Evolutionary conservation across 495 filamentous ascomycete genomes (phyloP).

Genomic region (Penicillium malachiteum): DNA sequence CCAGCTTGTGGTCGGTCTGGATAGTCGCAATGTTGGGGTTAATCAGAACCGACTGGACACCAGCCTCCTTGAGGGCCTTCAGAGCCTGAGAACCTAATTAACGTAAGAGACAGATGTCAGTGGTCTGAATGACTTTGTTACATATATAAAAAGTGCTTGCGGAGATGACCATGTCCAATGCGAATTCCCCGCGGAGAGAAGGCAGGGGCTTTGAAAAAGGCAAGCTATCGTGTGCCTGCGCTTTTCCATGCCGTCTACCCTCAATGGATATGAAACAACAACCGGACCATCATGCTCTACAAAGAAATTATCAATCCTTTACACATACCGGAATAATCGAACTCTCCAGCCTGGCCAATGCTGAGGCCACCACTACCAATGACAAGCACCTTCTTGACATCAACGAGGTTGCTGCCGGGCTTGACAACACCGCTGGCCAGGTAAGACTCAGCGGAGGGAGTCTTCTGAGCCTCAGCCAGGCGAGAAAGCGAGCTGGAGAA

Average conservation of each 20-base stretch:
- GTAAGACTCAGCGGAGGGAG: conserved; percentile 85
- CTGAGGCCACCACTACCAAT: conserved; percentile 91
- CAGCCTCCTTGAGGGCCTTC: conserved; percentile 95
- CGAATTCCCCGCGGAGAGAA: not conserved
- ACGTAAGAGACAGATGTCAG: conserved; percentile 10
- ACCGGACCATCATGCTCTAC: not conserved
- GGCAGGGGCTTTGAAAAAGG: not conserved
- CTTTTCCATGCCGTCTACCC: not conserved
- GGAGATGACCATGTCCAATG: not conserved
- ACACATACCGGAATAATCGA: conserved; percentile 87
- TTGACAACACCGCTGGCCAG: conserved; percentile 81
- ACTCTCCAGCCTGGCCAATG: conserved; percentile 96
- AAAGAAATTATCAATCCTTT: not conserved
- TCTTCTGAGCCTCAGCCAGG: conserved; percentile 53
- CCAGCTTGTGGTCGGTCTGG: conserved; percentile 95
- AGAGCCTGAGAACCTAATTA: conserved; percentile 84
- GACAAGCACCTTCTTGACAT: conserved; percentile 95
- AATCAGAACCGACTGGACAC: conserved; percentile 90
- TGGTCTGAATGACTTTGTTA: not conserved
- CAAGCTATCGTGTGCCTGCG: conserved; percentile 6
- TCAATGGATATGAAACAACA: conserved; percentile 1
- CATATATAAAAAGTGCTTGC: not conserved
- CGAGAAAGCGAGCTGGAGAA: conserved; percentile 44
- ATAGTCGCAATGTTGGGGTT: conserved; percentile 99
- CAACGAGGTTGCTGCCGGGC: conserved; percentile 66